Base-by-base conservation (phyloP, 202 grass and related monocot genomes). In the Bolboschoenoplectus hybrid region DNA sequence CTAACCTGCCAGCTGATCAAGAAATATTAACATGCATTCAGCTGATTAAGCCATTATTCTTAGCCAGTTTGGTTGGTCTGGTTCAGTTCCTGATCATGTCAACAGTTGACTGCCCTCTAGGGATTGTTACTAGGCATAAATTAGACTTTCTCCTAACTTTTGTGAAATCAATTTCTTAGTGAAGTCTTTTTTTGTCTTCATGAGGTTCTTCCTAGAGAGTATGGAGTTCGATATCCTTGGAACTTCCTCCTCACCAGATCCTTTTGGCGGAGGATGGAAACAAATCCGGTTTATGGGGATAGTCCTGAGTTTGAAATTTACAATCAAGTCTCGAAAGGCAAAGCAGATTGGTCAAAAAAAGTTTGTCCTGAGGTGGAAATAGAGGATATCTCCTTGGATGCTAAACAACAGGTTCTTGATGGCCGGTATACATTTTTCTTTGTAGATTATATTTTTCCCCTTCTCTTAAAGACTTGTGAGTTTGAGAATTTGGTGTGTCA, bases 151-250 rank as follows among this genome's bases (percentile, higher is more conserved):
- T 50, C 8, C 14, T 58, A 78, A 57, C 50, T 78, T 9, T 41
- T 76, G 73, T 50, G 34, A 41, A 53, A 57, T 57, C 35, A 78
- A 58, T 78, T 78, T 78, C 34, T 56, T 61, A 58, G 57, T 74
- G 43, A 60, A 36, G 12, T 40, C 57, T 61, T 56, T 53, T 86
- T 3, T 53, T 52, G 10, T 6, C 19, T 76, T 86, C 9, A 53
- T 80, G 20, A 90, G 88, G 81, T 90, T 84, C 88, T 90, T 90
- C 85, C 88, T 80, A 83, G 85, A 84, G 88, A 90, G 50, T 84
- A 87, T 87, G 85, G 85, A 80, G 80, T 90, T 84, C 81, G 50
- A 50, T 80, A 90, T 87, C 81, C 70, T 77, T 89, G 88, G 88
- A 89, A 89, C 68, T 86, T 89, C 79, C 38, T 89, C 13, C 52